Evolutionary conservation across 2,329 filamentous ascomycete genomes (phyloP).

Genomic region (Fusarium irregulare): DNA sequence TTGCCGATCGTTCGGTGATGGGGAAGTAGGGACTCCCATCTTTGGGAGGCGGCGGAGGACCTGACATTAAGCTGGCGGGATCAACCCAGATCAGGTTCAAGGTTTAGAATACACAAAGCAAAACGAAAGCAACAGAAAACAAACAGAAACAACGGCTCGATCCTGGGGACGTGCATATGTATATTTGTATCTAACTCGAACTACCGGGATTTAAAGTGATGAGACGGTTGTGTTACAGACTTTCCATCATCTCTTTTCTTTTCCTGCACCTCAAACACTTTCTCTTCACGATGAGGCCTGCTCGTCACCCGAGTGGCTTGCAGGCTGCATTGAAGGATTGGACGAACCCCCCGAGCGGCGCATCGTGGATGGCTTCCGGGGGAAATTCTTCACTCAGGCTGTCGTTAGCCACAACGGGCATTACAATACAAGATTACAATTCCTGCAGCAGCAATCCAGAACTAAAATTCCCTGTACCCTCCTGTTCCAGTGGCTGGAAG

Average conservation of each 20-base stretch:
- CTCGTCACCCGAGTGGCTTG: neutral
- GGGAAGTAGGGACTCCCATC: slow-evolving; percentile 19
- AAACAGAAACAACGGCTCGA: neutral
- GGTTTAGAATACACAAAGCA: neutral
- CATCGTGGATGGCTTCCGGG: neutral
- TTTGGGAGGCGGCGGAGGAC: neutral
- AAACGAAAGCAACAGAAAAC: neutral
- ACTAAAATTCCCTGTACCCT: neutral
- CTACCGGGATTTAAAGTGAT: neutral
- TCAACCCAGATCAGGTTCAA: neutral
- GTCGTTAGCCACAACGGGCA: neutral
- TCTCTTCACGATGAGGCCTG: neutral
- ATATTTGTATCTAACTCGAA: slow-evolving; percentile 13
- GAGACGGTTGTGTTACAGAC: slow-evolving; percentile 5
- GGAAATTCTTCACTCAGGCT: neutral
- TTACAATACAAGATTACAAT: neutral
- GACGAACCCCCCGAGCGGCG: neutral
- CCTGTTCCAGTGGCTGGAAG: neutral
- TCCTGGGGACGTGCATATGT: neutral
- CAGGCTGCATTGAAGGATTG: neutral
- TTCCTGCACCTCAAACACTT: neutral
- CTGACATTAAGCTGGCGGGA: neutral
- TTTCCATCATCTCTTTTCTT: neutral
- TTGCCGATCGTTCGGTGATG: neutral
- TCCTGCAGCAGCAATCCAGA: neutral